Base-by-base conservation (phyloP, 163 green algal genomes). In the Prototheca wickerhamii region DNA sequence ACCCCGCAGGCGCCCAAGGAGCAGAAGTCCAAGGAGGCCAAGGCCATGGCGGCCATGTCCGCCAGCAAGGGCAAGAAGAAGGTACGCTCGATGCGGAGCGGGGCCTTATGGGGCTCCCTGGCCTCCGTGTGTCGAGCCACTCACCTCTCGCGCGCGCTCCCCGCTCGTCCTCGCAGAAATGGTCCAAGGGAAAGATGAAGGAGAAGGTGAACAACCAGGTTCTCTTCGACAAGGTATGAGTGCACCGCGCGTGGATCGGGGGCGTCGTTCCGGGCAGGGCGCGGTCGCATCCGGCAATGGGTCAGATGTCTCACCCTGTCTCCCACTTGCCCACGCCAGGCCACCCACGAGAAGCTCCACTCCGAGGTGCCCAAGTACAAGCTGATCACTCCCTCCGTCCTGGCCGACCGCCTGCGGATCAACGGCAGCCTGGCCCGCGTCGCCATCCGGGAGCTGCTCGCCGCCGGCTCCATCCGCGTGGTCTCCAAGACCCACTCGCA, bases 181-280 rank as follows among this genome's bases (percentile, higher is more conserved):
- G 87, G 87, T 92, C 85, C 58, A 95, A 98, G 89, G 92, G 92
- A 61, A 98, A 98, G 88, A 82, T 89, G 64, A 94, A 98, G 87
- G 93, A 99, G 89, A 98, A 98, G 88, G 89, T 97, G 50, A 97
- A 97, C 86, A 98, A 98, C 83, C 72, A 86, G 65, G 91, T 98
- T 6, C 81, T 97, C 17, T 98, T 98, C 73, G 92, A 98, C 73
- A 87, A 95, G 80, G 85, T 90, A 33, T 25, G 28, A 29, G 17
- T 10, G 15, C 37, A 15, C 37, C 37, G 37, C 15, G 37, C 10
- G 15, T 44, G 37, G 10, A 10, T 15, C 37, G 10, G 10, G 10
- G 10, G 37, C 15, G 37, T 44, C 10, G 37, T 10, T 15, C 37
- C 37, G 10, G 37, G n/a, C n/a, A n/a, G n/a, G n/a, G n/a, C n/a